These are phyloP conservation scores for Neurospora sp. DNA, from an alignment of 495 filamentous ascomycete genomes.

Conservation along the genomic window DNA sequence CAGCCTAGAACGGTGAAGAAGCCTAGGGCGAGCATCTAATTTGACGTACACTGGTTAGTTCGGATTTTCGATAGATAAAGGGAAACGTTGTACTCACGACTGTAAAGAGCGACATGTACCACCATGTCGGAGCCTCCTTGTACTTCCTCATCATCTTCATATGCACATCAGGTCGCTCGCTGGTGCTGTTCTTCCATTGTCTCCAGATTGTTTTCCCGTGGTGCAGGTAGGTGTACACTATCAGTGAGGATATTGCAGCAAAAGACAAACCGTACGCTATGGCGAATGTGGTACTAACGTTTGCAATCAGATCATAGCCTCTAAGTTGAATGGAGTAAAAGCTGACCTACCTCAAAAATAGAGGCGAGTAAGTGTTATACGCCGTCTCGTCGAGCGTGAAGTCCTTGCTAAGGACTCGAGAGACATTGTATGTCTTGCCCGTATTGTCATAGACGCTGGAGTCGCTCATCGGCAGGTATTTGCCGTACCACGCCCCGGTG, in stretches of 20 bases:
- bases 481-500: conserved; percentile 54
- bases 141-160: conserved; percentile 52
- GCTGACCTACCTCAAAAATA: conserved; percentile 42
- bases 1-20: conserved; percentile 55
- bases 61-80: not conserved
- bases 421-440: conserved; percentile 44
- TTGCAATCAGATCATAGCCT: not conserved
- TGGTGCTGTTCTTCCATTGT: conserved; percentile 49
- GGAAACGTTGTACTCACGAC: conserved; percentile 21
- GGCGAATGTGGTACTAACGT: conserved; percentile 45
- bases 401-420: conserved; percentile 39
- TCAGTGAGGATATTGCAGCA: conserved; percentile 54
- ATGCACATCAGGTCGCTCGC: conserved; percentile 47
- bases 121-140: conserved; percentile 47
- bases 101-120: conserved; percentile 41
- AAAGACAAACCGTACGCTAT: conserved; percentile 62
- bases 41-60: conserved; percentile 13
- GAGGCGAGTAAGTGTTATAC: conserved; percentile 51
- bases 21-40: conserved; percentile 48
- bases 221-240: conserved; percentile 56
- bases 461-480: conserved; percentile 49
- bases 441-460: conserved; percentile 55
- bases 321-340: not conserved
- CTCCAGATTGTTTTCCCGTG: conserved; percentile 53
- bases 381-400: conserved; percentile 42